Conservation (phyloP, 2,329 filamentous ascomycete species). For the Pseudogymnoascus sp. region DNA sequence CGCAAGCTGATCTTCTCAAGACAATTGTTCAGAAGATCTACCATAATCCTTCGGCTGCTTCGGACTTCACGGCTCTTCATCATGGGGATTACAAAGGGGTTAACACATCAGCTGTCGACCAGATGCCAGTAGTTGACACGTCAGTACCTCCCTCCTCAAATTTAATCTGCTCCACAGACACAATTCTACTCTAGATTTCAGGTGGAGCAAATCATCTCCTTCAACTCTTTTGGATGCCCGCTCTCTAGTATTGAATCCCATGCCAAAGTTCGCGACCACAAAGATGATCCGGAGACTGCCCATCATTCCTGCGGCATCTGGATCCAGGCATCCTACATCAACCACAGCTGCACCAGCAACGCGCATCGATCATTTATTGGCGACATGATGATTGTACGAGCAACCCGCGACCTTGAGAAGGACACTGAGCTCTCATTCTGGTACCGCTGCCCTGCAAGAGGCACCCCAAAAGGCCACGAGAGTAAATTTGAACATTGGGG, state of each 20-base stretch:
- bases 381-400: slow-evolving; percentile 46
- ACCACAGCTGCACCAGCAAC: slow-evolving; percentile 48
- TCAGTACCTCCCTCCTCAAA: neutral
- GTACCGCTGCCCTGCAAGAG: slow-evolving; percentile 29
- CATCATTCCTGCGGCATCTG: slow-evolving; percentile 36
- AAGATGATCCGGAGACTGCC: slow-evolving; percentile 36
- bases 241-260: slow-evolving; percentile 12
- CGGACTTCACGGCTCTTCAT: slow-evolving; percentile 32
- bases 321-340: slow-evolving; percentile 42
- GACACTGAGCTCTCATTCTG: slow-evolving; percentile 40
- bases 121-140: slow-evolving; percentile 39
- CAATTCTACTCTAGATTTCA: slow-evolving; percentile 31
- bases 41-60: slow-evolving; percentile 31
- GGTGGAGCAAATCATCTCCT: slow-evolving; percentile 33
- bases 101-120: slow-evolving; percentile 28
- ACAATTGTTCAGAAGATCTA: slow-evolving; percentile 40
- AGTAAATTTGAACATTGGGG: slow-evolving; percentile 31
- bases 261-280: slow-evolving; percentile 30
- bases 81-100: slow-evolving; percentile 35
- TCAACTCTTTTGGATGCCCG: slow-evolving; percentile 40
- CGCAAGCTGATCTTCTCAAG: slow-evolving; percentile 35
- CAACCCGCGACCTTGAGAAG: slow-evolving; percentile 35
- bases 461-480: slow-evolving; percentile 24
- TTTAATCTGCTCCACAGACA: neutral
- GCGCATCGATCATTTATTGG: slow-evolving; percentile 45